phyloP scores from a whole-genome alignment of 805 yeast genomes.

The Kuraishia floccosa region DNA sequence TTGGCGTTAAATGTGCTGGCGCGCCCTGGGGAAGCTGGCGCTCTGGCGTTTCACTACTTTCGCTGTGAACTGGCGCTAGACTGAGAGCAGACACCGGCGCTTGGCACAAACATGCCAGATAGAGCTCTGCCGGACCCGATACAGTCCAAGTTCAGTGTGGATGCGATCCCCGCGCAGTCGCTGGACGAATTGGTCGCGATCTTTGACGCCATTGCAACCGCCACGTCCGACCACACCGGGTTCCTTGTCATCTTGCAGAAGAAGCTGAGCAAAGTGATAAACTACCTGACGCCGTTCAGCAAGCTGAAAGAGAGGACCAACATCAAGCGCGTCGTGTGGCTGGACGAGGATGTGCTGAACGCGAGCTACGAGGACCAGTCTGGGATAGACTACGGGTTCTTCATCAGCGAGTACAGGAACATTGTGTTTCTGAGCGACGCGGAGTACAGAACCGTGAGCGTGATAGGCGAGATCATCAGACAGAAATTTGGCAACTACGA shows the following conservation, averaged over 20 bases:
- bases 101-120: too few species aligned
- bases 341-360: conserved; percentile 8
- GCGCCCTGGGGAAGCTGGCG: too few species aligned
- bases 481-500: conserved; percentile 1
- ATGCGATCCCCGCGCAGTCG: too few species aligned
- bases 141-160: too few species aligned
- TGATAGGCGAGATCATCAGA: conserved; percentile 3
- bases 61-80: too few species aligned
- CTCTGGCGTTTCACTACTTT: too few species aligned
- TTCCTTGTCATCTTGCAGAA: too few species aligned
- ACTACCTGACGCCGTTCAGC: conserved; percentile 15
- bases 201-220: too few species aligned
- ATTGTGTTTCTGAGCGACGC: conserved; percentile 10
- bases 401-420: conserved; percentile 8
- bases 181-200: too few species aligned
- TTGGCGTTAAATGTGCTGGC: too few species aligned
- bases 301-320: conserved; percentile 12
- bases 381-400: conserved; percentile 8
- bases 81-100: too few species aligned
- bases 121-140: too few species aligned
- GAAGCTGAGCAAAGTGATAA: conserved; percentile 11
- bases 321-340: conserved; percentile 17
- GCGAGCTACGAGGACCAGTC: background rate
- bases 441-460: background rate
- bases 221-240: conserved; percentile 1